Evolutionary conservation across 805 yeast genomes (phyloP).

Genomic region (Starmerella tilneyi): DNA sequence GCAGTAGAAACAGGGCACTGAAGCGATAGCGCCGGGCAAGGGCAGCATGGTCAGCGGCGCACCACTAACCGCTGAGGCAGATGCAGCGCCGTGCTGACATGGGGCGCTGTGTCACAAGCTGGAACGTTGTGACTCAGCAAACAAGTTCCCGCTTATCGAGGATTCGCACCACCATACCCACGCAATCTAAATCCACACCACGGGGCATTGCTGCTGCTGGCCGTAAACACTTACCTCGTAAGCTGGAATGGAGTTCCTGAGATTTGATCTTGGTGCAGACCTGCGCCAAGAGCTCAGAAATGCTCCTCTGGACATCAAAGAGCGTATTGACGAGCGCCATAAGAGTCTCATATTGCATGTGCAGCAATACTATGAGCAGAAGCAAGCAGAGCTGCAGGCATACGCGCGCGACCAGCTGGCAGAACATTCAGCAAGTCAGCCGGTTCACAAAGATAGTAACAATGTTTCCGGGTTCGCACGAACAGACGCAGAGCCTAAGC

Average conservation of each 20-base stretch:
- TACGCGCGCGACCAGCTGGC: slow-evolving; percentile 15
- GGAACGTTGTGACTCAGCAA: not conserved
- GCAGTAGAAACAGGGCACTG: not conserved
- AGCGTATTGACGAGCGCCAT: slow-evolving; percentile 18
- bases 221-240: not conserved
- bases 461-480: slow-evolving; percentile 5
- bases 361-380: slow-evolving; percentile 10
- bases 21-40: not conserved
- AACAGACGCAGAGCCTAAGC: slow-evolving; percentile 12
- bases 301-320: slow-evolving; percentile 15
- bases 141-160: not conserved
- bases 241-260: slow-evolving; percentile 11
- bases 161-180: not conserved
- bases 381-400: slow-evolving; percentile 20
- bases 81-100: not conserved
- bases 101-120: not conserved
- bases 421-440: too few species aligned
- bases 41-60: not conserved
- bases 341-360: slow-evolving; percentile 17
- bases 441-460: not conserved
- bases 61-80: not conserved
- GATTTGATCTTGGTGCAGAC: slow-evolving; percentile 12
- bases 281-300: slow-evolving; percentile 11
- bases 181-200: too few species aligned
- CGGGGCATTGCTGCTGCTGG: not conserved